Percentiles rank a stretch among this genome's conserved stretches.
phyloP scores from a whole-genome alignment of 2,329 filamentous ascomycete genomes.

The Aspergillus phoenicis region DNA sequence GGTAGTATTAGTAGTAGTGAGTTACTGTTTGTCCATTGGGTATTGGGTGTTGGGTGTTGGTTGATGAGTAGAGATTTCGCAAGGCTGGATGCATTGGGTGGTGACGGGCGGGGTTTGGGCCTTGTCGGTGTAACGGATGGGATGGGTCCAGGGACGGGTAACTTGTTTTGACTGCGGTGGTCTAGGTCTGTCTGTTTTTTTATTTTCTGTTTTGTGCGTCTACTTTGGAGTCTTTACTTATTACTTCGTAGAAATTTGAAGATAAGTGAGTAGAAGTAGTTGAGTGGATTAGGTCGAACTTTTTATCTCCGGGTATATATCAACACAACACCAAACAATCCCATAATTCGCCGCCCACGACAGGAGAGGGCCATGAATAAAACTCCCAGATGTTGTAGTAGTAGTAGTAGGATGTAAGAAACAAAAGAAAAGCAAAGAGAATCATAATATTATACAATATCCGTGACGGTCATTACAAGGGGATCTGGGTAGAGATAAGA shows the following conservation, averaged over 20 bases:
- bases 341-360: slow-evolving; percentile 9
- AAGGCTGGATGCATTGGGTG: not conserved
- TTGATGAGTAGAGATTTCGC: not conserved
- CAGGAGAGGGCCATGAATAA: slow-evolving; percentile 4
- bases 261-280: not conserved
- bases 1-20: no score
- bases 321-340: slow-evolving; percentile 1
- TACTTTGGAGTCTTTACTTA: not conserved
- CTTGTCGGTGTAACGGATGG: not conserved
- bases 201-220: not conserved
- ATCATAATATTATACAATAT: slow-evolving; percentile 14
- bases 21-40: not conserved
- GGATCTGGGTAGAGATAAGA: not conserved
- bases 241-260: no score
- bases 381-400: not conserved
- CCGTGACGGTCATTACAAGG: slow-evolving; percentile 11
- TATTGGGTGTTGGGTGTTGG: not conserved
- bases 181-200: not conserved
- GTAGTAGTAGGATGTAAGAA: not conserved
- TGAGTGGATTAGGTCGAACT: slow-evolving; percentile 10
- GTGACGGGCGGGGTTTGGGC: not conserved
- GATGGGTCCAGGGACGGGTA: not conserved
- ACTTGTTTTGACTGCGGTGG: not conserved
- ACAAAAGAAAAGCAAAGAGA: not conserved
- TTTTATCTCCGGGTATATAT: slow-evolving; percentile 13